Conservation (phyloP, 139 green algal genomes). For the Ettlia oleoabundans region DNA sequence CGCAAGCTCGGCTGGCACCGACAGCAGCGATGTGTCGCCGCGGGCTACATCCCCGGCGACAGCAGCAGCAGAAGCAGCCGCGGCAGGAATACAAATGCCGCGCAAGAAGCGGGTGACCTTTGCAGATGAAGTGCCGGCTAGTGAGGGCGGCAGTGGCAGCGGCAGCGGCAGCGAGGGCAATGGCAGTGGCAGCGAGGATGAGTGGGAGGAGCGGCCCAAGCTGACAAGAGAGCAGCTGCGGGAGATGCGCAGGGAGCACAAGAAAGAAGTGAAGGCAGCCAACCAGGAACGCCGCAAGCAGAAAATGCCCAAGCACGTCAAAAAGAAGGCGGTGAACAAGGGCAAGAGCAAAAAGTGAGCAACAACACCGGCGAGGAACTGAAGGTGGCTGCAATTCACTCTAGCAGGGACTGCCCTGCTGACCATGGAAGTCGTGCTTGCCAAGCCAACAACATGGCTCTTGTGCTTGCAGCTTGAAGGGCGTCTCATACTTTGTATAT, state of each 20-base stretch:
- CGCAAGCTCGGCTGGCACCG: neutral
- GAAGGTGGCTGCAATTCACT: no score
- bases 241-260: slow-evolving; percentile 72
- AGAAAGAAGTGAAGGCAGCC: slow-evolving; percentile 84
- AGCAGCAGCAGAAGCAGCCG: neutral
- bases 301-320: slow-evolving; percentile 95
- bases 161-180: slow-evolving; percentile 12
- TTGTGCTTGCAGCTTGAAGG: no score
- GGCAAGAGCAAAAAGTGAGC: slow-evolving; percentile 64
- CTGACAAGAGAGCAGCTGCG: slow-evolving; percentile 63
- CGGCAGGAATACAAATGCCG: no score
- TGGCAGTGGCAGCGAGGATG: slow-evolving; percentile 42
- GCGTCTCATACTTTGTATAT: no score
- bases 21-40: neutral
- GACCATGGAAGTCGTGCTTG: no score
- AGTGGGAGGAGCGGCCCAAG: slow-evolving; percentile 48
- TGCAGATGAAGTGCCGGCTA: slow-evolving; percentile 16
- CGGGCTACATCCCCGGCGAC: neutral
- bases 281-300: slow-evolving; percentile 87
- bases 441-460: no score
- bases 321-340: slow-evolving; percentile 78
- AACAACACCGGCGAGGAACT: no score
- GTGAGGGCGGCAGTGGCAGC: neutral
- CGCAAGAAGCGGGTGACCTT: slow-evolving; percentile 4
- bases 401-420: no score